Evolutionary conservation across 495 filamentous ascomycete genomes (phyloP).

Genomic region (Hypoxylon lienhwacheense): DNA sequence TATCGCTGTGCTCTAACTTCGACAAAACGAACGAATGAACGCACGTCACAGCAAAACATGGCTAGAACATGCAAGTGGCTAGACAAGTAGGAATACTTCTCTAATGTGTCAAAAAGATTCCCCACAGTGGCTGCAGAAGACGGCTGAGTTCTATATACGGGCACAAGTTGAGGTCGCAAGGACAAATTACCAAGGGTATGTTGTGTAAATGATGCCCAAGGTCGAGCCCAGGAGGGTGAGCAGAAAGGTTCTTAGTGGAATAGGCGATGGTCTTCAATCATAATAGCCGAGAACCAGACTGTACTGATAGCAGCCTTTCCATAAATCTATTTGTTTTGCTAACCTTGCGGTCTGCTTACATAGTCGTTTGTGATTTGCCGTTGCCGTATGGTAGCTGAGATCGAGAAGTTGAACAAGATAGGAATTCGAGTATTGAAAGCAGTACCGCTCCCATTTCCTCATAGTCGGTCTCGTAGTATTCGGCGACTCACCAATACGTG

Average conservation of each 20-base stretch:
- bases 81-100: conserved; percentile 6
- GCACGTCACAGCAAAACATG: background rate
- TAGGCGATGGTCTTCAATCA: background rate
- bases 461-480: conserved; percentile 12
- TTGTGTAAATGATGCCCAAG: conserved; percentile 10
- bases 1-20: conserved; percentile 9
- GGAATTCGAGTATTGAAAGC: conserved; percentile 10
- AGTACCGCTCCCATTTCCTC: conserved; percentile 17
- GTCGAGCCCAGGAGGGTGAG: conserved; percentile 4
- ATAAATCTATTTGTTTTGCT: conserved; percentile 1
- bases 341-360: conserved; percentile 1
- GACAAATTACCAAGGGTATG: background rate
- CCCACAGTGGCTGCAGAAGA: conserved; percentile 5
- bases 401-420: background rate
- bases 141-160: background rate
- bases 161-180: background rate
- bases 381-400: background rate
- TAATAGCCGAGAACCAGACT: conserved; percentile 1
- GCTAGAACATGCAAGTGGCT: too few relatives aligned
- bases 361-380: conserved; percentile 7
- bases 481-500: conserved; percentile 11
- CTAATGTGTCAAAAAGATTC: conserved; percentile 6
- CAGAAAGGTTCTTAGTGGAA: background rate
- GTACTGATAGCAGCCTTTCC: background rate
- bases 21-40: conserved; percentile 6